These are phyloP conservation scores for Epichloe sibirici DNA, from an alignment of 2,329 filamentous ascomycete species.

Conservation along the genomic window DNA sequence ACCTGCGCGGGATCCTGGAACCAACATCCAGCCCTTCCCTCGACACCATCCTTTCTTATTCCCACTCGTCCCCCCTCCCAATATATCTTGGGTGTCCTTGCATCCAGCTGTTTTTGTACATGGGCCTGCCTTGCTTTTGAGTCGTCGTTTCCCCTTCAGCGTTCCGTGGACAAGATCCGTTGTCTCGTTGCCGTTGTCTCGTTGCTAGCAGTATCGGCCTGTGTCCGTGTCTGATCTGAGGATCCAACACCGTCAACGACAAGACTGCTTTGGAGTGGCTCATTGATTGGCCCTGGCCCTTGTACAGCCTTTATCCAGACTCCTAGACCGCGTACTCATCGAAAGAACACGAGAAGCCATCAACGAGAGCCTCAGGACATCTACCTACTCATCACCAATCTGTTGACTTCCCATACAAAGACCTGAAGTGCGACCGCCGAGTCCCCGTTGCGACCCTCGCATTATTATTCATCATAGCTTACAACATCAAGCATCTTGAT, in stretches of 20 bases:
- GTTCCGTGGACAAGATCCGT: background rate
- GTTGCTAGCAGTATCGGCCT: background rate
- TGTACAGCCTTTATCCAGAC: background rate
- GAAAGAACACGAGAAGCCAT: background rate
- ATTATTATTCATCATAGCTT: background rate
- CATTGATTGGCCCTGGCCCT: background rate
- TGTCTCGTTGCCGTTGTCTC: background rate
- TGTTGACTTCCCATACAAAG: background rate
- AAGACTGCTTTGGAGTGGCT: background rate
- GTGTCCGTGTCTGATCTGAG: background rate
- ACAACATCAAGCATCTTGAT: background rate
- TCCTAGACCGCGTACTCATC: background rate
- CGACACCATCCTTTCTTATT: background rate
- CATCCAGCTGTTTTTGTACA: background rate
- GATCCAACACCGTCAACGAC: background rate
- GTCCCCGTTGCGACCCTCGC: background rate
- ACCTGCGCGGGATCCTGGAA: constrained; percentile 6
- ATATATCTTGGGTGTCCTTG: background rate
- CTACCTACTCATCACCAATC: background rate
- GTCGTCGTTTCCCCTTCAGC: background rate
- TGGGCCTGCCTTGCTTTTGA: background rate
- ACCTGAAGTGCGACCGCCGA: background rate
- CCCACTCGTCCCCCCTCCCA: background rate
- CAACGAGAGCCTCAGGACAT: background rate
- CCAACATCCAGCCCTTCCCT: background rate